phyloP scores from a whole-genome alignment of 805 yeast genomes.

The Torulaspora microellipsoides region DNA sequence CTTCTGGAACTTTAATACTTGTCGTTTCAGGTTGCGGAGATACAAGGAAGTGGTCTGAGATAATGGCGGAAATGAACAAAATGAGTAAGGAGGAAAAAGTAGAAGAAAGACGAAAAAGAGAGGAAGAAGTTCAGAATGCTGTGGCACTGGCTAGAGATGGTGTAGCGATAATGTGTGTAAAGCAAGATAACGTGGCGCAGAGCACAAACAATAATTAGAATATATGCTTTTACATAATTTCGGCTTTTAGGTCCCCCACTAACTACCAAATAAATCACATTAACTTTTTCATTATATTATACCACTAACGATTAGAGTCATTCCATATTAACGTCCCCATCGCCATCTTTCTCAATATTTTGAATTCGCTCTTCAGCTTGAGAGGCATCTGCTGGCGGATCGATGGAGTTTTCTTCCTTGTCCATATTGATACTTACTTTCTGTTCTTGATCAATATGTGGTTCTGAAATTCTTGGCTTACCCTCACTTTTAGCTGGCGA shows the following conservation, averaged over 20 bases:
- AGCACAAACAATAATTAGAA: too few species aligned
- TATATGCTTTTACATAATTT: too few species aligned
- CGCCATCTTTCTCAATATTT: constrained; percentile 1
- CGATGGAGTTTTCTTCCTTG: neutral
- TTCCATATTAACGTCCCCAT: constrained; percentile 6
- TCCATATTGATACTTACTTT: constrained; percentile 2
- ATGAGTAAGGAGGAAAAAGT: constrained; percentile 39
- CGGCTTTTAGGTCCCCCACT: too few species aligned
- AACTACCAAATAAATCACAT: too few species aligned
- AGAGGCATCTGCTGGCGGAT: too few species aligned
- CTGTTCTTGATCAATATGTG: neutral
- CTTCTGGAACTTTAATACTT: constrained; percentile 56
- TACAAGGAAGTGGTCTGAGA: constrained; percentile 40
- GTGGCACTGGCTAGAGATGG: constrained; percentile 56
- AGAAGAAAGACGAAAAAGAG: constrained; percentile 41
- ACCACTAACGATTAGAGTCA: neutral
- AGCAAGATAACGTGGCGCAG: constrained; percentile 18
- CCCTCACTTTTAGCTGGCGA: too few species aligned
- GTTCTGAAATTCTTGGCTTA: too few species aligned
- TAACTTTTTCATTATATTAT: too few species aligned
- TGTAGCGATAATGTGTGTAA: constrained; percentile 50
- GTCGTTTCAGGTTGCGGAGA: constrained; percentile 63
- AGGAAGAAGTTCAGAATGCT: constrained; percentile 43
- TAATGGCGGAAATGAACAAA: constrained; percentile 41
- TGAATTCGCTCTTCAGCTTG: too few species aligned